Evolutionary conservation across 257 asterid genomes (phyloP).

Genomic region (Gentiana macrophylla): DNA sequence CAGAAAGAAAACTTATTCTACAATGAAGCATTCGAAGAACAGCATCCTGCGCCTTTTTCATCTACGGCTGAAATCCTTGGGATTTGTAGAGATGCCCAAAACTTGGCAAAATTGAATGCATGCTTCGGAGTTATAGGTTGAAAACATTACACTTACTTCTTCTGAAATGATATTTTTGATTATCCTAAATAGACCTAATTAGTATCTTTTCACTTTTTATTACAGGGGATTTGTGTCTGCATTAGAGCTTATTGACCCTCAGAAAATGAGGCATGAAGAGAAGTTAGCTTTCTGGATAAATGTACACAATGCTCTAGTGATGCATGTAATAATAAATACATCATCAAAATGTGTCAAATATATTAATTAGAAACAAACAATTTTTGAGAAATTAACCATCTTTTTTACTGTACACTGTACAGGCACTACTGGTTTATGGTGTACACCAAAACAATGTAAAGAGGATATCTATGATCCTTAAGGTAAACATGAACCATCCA

Average conservation of each 20-base stretch:
- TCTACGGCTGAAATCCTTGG: constrained; percentile 44
- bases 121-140: constrained; percentile 53
- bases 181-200: constrained; percentile 1
- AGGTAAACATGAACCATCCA: constrained; percentile 30
- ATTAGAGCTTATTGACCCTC: constrained; percentile 57
- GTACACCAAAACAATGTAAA: constrained; percentile 50
- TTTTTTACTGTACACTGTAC: constrained; percentile 12
- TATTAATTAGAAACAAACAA: neutral
- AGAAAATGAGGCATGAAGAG: constrained; percentile 65
- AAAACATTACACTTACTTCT: neutral
- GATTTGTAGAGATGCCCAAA: constrained; percentile 37
- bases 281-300: constrained; percentile 92
- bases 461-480: constrained; percentile 58
- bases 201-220: neutral
- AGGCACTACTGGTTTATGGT: constrained; percentile 80
- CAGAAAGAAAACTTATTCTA: constrained; percentile 31
- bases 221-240: constrained; percentile 58
- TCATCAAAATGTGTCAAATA: neutral
- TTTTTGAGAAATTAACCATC: neutral
- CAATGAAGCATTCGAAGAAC: constrained; percentile 20
- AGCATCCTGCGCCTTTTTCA: constrained; percentile 24
- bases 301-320: constrained; percentile 84
- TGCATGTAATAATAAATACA: constrained; percentile 65
- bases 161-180: too few relatives aligned
- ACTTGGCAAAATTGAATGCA: constrained; percentile 41